Conservation (phyloP, 441 rosid species). For the Croton laevigatus region DNA sequence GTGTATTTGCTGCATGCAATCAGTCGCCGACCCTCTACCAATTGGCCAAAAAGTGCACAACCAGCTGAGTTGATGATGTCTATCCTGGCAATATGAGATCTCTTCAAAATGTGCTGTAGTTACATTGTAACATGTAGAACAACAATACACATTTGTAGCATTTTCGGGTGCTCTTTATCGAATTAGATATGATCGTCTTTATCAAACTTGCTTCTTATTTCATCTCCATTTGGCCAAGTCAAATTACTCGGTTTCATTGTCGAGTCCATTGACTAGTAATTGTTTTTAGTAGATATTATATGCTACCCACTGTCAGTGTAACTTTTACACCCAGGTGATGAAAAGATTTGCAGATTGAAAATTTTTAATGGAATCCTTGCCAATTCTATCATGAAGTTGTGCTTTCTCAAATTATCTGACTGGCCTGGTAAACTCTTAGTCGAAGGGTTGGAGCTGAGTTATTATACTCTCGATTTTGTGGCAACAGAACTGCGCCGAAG, state of each 20-base stretch:
- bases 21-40: neutral
- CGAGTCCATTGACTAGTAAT: neutral
- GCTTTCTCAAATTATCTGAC: neutral
- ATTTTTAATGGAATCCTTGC: conserved; percentile 16
- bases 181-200: neutral
- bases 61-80: neutral
- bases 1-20: neutral
- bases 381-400: conserved; percentile 12
- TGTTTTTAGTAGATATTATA: neutral
- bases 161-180: neutral
- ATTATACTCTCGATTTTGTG: neutral
- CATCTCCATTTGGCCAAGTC: neutral
- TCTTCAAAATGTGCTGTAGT: neutral
- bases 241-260: neutral
- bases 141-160: neutral
- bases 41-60: neutral
- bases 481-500: too few species aligned
- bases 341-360: neutral
- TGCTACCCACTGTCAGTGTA: neutral
- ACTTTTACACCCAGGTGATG: neutral
- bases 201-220: neutral
- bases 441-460: neutral
- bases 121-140: neutral
- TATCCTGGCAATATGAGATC: neutral
- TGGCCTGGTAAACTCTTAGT: neutral